Evolutionary conservation across 2,329 filamentous ascomycete genomes (phyloP), one percentile per base, ranked within the genome.

Genomic region (Penicillium sp.): DNA sequence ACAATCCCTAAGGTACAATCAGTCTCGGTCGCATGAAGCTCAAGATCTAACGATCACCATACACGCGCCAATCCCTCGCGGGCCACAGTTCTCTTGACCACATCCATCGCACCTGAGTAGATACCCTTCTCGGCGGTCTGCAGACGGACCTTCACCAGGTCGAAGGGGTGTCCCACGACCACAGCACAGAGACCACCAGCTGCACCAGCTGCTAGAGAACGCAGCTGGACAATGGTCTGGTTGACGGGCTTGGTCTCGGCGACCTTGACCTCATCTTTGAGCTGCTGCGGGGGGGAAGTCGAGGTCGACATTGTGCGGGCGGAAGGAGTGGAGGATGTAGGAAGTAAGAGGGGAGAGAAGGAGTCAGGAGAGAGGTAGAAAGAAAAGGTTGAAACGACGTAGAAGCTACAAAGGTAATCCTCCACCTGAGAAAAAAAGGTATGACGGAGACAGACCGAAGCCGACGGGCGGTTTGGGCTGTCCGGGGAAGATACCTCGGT

Each of bases 61-160:
- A 83, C 81, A 65, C 83, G 79, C 4, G 78, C 76, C 63, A 96
- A 73, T 1, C 94, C 94, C 75, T 97, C 93, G 58, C 89, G 84
- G 27, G 92, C 92, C 57, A 99, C 78, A 34, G 91, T 93, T 80
- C 89, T 96, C 74, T 84, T 82, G 60, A 97, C 92, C 1, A 97
- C 93, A 77, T 99, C 94, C 67, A 97, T 82, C 13, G 94, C 94
- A 43, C 89, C 88, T 34, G 81, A 88, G 78, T 99, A 99, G 34
- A 96, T 90, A 46, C 94, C 94, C 75, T 87, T 88, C 77, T 97
- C 92, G 34, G 94, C 92, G 2, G 94, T 99, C 81, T 99, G 94
- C 74, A 99, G 80, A 55, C 94, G 90, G 62, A 99, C 94, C 79
- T 99, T 99, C 74, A 97, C 93, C 66, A 99, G 82, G 74, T 99